phyloP scores from a whole-genome alignment of 202 grass and related monocot genomes.

The Saccharum hybrid region DNA sequence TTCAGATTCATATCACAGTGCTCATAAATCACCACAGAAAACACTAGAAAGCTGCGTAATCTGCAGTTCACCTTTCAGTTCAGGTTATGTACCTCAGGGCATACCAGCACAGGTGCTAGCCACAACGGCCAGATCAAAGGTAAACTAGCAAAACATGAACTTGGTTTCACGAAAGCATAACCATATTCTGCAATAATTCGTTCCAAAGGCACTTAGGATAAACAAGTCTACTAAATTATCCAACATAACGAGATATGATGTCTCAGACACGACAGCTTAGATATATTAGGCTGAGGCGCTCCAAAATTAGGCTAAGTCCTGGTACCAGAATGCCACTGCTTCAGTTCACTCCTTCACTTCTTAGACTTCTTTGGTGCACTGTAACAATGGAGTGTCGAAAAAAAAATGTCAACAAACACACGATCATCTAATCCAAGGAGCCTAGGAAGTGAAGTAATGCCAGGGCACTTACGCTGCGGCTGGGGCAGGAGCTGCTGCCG shows the following conservation, averaged over 20 bases:
- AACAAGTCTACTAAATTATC: constrained; percentile 44
- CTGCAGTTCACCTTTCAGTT: background rate
- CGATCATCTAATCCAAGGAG: background rate
- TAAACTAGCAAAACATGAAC: background rate
- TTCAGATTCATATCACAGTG: too few species aligned
- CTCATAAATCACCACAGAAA: too few species aligned
- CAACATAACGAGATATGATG: constrained; percentile 21
- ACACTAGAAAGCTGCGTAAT: too few species aligned
- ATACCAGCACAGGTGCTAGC: background rate
- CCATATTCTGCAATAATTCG: background rate
- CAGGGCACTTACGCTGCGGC: constrained; percentile 45
- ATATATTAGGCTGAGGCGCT: constrained; percentile 37
- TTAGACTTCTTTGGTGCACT: constrained; percentile 69
- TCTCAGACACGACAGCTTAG: constrained; percentile 13
- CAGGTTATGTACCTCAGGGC: background rate
- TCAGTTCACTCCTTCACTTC: constrained; percentile 57
- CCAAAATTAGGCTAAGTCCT: constrained; percentile 60
- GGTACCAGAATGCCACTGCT: constrained; percentile 17
- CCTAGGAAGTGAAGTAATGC: background rate
- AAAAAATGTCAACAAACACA: background rate
- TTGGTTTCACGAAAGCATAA: background rate
- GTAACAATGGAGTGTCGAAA: background rate
- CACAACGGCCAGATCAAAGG: background rate
- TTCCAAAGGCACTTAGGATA: constrained; percentile 39
- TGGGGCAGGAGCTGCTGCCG: constrained; percentile 46